Conservation (phyloP, 352 stramenopile genomes). For the Plasmopara viticola region DNA sequence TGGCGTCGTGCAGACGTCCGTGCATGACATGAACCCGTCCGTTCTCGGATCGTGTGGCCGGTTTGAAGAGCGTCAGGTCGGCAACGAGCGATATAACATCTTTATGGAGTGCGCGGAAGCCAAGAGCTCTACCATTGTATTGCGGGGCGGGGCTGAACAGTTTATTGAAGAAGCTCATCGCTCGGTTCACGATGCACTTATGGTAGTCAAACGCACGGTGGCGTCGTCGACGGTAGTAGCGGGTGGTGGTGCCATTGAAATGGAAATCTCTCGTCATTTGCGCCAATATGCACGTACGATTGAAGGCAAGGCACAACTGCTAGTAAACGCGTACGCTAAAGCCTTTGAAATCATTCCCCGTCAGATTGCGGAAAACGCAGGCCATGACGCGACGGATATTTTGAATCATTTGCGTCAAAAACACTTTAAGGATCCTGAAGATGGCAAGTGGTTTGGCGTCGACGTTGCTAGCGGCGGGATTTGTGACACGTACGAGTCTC, state of each 20-base stretch:
- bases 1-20: conserved; percentile 90
- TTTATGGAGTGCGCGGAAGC: conserved; percentile 95
- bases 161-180: conserved; percentile 98
- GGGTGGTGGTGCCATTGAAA: conserved; percentile 89
- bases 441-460: conserved; percentile 96
- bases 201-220: conserved; percentile 97
- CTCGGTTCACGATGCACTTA: conserved; percentile 97
- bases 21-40: conserved; percentile 87
- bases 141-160: conserved; percentile 96
- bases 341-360: conserved; percentile 97
- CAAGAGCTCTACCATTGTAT: conserved; percentile 95
- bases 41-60: conserved; percentile 92
- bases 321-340: conserved; percentile 95
- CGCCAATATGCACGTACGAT: conserved; percentile 92
- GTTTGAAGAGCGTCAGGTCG: conserved; percentile 98
- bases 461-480: conserved; percentile 97
- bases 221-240: conserved; percentile 88
- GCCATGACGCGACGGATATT: conserved; percentile 97
- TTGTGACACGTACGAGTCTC: conserved; percentile 95
- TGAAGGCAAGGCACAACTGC: conserved; percentile 96
- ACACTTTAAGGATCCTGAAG: conserved; percentile 91
- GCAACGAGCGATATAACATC: conserved; percentile 97
- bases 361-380: conserved; percentile 98
- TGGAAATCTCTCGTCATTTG: conserved; percentile 90
- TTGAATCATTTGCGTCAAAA: conserved; percentile 95